These are phyloP conservation scores for Keqinozyma sinolaborantium DNA, from an alignment of 1,139 yeast genomes.

Conservation along the genomic window DNA sequence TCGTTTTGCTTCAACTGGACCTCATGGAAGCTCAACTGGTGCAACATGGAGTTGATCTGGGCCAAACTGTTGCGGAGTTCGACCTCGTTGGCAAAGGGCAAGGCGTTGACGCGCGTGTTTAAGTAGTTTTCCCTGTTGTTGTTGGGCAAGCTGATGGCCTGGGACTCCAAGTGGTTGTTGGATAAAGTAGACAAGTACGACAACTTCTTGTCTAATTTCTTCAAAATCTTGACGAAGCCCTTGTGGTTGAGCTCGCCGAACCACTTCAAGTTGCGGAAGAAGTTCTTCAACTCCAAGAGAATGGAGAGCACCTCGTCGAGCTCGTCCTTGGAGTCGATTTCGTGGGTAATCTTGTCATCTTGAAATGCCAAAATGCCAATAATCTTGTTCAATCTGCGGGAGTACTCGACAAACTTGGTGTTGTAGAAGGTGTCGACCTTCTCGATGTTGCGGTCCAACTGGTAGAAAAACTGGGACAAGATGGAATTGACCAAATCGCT, in stretches of 20 bases:
- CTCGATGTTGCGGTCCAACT: slow-evolving; percentile 79
- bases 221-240: slow-evolving; percentile 85
- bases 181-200: slow-evolving; percentile 18
- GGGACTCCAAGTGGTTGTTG: slow-evolving; percentile 9
- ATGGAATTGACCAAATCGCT: slow-evolving; percentile 25
- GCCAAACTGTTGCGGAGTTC: slow-evolving; percentile 55
- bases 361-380: slow-evolving; percentile 28
- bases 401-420: slow-evolving; percentile 68
- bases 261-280: slow-evolving; percentile 84
- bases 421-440: slow-evolving; percentile 78
- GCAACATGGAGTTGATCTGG: slow-evolving; percentile 53
- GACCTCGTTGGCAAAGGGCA: slow-evolving; percentile 72
- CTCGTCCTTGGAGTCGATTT: slow-evolving; percentile 53
- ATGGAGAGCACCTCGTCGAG: slow-evolving; percentile 75
- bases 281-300: slow-evolving; percentile 72
- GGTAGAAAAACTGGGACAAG: slow-evolving; percentile 68
- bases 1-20: slow-evolving; percentile 3
- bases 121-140: slow-evolving; percentile 66
- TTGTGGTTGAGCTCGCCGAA: slow-evolving; percentile 90
- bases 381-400: slow-evolving; percentile 59
- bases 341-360: slow-evolving; percentile 21
- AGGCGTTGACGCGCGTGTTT: slow-evolving; percentile 64
- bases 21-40: slow-evolving; percentile 26
- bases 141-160: slow-evolving; percentile 39
- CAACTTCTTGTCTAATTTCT: slow-evolving; percentile 80